A percentile compares a stretch with the other conserved stretches of the same genome.
phyloP scores from a whole-genome alignment of 2,329 filamentous ascomycete species.

The Daldinia sp. region DNA sequence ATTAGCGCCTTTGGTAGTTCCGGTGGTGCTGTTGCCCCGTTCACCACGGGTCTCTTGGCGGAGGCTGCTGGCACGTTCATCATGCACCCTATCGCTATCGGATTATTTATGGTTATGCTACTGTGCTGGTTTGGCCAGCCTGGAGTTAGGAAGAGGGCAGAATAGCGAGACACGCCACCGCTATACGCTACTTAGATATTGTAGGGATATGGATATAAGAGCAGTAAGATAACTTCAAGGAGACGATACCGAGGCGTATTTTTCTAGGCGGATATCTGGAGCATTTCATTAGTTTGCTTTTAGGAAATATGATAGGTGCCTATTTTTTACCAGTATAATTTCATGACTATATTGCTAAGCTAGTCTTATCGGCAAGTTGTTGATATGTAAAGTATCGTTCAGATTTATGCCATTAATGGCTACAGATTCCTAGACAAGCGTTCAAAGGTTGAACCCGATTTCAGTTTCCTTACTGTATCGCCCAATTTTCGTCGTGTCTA shows the following conservation, averaged over 20 bases:
- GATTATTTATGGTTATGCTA: constrained; percentile 73
- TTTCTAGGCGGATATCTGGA: background rate
- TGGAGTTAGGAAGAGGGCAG: constrained; percentile 67
- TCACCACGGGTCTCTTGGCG: constrained; percentile 73
- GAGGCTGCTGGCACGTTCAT: constrained; percentile 73
- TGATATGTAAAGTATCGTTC: too few species aligned
- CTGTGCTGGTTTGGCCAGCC: constrained; percentile 74
- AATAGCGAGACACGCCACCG: constrained; percentile 56
- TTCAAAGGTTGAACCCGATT: too few species aligned
- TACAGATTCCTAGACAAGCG: too few species aligned
- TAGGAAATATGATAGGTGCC: too few species aligned
- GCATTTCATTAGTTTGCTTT: background rate
- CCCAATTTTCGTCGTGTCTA: too few species aligned
- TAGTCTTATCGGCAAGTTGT: too few species aligned
- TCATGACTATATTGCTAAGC: background rate
- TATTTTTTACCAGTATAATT: background rate
- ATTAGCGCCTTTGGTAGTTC: constrained; percentile 77
- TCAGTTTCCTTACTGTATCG: too few species aligned
- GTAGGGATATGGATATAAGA: too few species aligned
- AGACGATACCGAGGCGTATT: background rate
- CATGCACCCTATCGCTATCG: constrained; percentile 75
- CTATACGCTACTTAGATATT: background rate
- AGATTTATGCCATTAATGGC: too few species aligned
- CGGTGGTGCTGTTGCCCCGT: constrained; percentile 75
- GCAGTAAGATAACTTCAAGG: background rate